A percentile compares a stretch with the other conserved stretches of the same genome.
Evolutionary conservation across 495 filamentous ascomycete genomes (phyloP).

Genomic region (Choiromyces venosus): DNA sequence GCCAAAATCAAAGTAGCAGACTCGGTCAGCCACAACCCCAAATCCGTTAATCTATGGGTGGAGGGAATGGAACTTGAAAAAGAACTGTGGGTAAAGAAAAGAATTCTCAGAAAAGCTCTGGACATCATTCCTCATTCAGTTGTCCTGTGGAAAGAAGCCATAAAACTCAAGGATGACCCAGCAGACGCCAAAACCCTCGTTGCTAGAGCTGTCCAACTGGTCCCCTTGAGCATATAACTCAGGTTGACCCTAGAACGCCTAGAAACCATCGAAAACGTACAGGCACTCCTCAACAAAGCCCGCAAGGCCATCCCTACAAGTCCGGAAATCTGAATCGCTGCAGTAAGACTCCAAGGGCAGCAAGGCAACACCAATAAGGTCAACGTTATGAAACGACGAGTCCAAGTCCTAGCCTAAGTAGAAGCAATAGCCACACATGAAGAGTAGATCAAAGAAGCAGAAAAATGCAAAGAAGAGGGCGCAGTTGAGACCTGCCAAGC

Average conservation of each 20-base stretch:
- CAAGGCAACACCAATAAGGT: too few species aligned
- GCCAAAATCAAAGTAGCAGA: conserved; percentile 93
- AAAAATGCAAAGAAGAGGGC: too few species aligned
- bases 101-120: conserved; percentile 79
- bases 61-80: conserved; percentile 91
- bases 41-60: too few species aligned
- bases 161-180: too few species aligned
- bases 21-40: conserved; percentile 81
- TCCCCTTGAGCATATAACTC: conserved; percentile 84
- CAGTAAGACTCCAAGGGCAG: too few species aligned
- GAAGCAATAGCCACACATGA: conserved; percentile 95
- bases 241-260: conserved; percentile 90
- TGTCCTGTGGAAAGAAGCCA: too few species aligned
- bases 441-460: conserved; percentile 92
- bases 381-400: conserved; percentile 92
- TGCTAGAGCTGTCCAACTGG: too few species aligned
- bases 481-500: too few species aligned
- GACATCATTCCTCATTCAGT: conserved; percentile 88
- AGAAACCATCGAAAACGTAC: conserved; percentile 74
- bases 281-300: too few species aligned
- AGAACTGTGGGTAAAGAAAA: conserved; percentile 72
- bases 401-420: conserved; percentile 78
- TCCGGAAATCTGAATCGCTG: too few species aligned
- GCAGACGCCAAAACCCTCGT: too few species aligned
- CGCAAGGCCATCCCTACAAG: too few species aligned